Conservation (phyloP, 2,329 filamentous ascomycete species). For the Microsporum ferrugineum region DNA sequence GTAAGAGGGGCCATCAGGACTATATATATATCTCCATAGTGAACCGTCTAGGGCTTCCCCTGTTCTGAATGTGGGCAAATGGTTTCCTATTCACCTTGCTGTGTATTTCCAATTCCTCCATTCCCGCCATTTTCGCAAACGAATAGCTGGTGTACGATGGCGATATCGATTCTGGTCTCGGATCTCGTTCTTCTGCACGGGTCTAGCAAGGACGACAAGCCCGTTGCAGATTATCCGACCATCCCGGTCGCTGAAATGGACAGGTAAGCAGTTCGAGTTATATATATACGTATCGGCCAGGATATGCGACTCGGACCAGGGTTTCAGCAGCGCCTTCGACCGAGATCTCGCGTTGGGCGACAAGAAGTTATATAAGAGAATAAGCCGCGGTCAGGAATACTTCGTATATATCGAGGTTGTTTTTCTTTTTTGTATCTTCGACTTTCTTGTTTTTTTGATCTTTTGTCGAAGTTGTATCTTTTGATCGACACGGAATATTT, state of each 20-base stretch:
- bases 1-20: background rate
- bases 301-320: background rate
- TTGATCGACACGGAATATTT: background rate
- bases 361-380: too few species aligned
- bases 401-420: too few species aligned
- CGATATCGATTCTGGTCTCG: background rate
- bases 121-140: constrained; percentile 59
- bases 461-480: background rate
- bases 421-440: background rate
- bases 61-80: constrained; percentile 9
- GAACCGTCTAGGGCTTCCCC: constrained; percentile 14
- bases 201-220: background rate
- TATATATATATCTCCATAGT: background rate
- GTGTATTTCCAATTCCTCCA: constrained; percentile 94
- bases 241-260: background rate
- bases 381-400: too few species aligned
- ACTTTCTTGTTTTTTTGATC: background rate
- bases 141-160: background rate
- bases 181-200: background rate
- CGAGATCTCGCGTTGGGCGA: too few species aligned
- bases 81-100: constrained; percentile 60
- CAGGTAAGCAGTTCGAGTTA: constrained; percentile 1
- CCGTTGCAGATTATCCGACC: background rate
- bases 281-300: background rate
- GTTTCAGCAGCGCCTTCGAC: background rate